Base-by-base conservation (phyloP, 805 yeast species). In the Candida caryicola region DNA sequence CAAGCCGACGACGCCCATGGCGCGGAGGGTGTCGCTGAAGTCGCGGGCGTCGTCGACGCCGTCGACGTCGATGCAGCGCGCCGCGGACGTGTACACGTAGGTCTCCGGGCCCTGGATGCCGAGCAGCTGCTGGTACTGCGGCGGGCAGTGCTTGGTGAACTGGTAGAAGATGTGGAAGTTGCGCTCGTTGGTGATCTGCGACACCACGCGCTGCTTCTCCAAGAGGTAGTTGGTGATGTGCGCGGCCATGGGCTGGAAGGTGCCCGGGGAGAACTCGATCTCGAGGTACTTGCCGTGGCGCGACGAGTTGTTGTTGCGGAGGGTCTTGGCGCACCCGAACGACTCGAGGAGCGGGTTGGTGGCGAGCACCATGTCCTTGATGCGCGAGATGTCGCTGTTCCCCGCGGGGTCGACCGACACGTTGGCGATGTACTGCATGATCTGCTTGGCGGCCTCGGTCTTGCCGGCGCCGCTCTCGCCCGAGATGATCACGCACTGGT, bases 381-480 rank as follows among this genome's bases (percentile, higher is more conserved):
- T 90, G 54, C 80, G 81, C 45, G 85, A 80, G 53, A 93, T 91
- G 13, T 79, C 77, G n/a, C 71, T 72, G 23, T 84, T 74, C 15
- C 84, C 73, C 19, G 48, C 54, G n/a, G n/a, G n/a, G 36, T 61
- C 69, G 9, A 90, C 95, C 2, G 93, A 82, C 3, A 89, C 95
- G 17, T 90, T 80, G 26, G 97, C 89, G 50, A 91, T 84, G 60
- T 91, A 91, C 64, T 91, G 97, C 98, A 91, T 91, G 62, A 91
- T 90, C 60, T 95, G 80, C 69, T 91, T 91, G 29, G 98, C 97
- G 16, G 97, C 97, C 66, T 91, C 98, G 4, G 98, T 91, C 59
- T 91, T 91, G 35, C 98, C 98, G 4, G 98, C 98, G 45, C 98
- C 98, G 1, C 96, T 86, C 61, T 91, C 98, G 40, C 98, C 98